Conservation (phyloP, 2,329 filamentous ascomycete species). For the Aspergillus neoniger region DNA sequence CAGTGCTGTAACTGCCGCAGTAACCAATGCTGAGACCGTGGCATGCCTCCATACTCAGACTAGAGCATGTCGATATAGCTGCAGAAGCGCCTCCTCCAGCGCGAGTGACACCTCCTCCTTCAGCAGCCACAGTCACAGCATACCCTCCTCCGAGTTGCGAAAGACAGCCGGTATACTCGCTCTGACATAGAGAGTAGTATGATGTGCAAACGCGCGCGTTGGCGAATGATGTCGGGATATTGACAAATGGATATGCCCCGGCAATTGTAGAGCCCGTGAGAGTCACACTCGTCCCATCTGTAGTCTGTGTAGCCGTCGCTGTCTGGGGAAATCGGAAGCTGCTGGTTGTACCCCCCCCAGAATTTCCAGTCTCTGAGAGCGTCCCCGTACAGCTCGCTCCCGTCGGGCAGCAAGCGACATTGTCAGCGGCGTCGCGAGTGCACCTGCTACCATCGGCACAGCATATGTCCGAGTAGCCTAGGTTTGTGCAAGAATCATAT, state of each 20-base stretch:
- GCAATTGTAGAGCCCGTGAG: slow-evolving; percentile 47
- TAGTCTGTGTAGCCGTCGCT: slow-evolving; percentile 32
- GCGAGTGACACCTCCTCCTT: slow-evolving; percentile 54
- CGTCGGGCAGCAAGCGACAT: slow-evolving; percentile 64
- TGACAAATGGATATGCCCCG: slow-evolving; percentile 55
- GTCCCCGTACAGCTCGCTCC: slow-evolving; percentile 61
- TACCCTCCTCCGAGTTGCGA: slow-evolving; percentile 51
- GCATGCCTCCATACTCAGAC: slow-evolving; percentile 50
- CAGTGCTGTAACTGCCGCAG: slow-evolving; percentile 37
- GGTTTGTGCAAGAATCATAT: slow-evolving; percentile 55
- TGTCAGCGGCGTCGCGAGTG: slow-evolving; percentile 56
- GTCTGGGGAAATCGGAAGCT: slow-evolving; percentile 41
- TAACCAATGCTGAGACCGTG: slow-evolving; percentile 51
- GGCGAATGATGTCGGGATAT: slow-evolving; percentile 56
- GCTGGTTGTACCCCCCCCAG: slow-evolving; percentile 22
- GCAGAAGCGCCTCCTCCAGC: slow-evolving; percentile 45
- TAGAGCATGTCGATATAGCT: slow-evolving; percentile 49
- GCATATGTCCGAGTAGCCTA: slow-evolving; percentile 58
- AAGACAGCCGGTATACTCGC: slow-evolving; percentile 48
- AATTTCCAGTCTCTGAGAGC: slow-evolving; percentile 40
- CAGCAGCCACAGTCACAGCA: slow-evolving; percentile 54
- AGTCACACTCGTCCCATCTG: slow-evolving; percentile 22
- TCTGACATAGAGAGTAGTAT: slow-evolving; percentile 56
- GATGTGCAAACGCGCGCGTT: slow-evolving; percentile 55
- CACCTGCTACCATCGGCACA: slow-evolving; percentile 57